phyloP scores from a whole-genome alignment of 768 basidiomycete genomes.

The Rhizopogon vulgaris region DNA sequence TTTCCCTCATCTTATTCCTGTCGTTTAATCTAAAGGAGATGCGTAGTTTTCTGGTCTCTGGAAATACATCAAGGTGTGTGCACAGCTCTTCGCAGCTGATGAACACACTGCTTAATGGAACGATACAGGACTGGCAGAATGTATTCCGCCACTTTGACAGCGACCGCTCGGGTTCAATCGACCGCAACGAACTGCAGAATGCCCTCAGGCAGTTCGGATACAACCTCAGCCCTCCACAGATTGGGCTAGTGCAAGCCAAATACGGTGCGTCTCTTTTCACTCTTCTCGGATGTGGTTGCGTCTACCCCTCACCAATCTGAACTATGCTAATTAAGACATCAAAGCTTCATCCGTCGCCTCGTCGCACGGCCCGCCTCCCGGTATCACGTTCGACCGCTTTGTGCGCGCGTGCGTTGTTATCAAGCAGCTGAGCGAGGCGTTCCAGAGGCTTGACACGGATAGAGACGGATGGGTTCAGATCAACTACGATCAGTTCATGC shows the following conservation, averaged over 20 bases:
- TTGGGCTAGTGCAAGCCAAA: conserved; percentile 68
- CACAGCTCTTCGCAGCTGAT: background rate
- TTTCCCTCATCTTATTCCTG: background rate
- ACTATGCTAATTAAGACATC: conserved; percentile 40
- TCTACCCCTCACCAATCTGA: conserved; percentile 23
- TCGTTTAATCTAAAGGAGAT: conserved; percentile 6
- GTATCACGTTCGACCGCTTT: conserved; percentile 83
- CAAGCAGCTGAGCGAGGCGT: conserved; percentile 71
- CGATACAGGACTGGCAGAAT: conserved; percentile 68
- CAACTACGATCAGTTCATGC: conserved; percentile 52
- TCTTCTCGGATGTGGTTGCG: background rate
- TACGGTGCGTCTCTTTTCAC: conserved; percentile 50
- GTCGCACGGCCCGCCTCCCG: conserved; percentile 33
- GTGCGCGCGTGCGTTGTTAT: conserved; percentile 80
- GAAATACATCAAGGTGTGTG: conserved; percentile 66
- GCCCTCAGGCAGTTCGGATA: conserved; percentile 79
- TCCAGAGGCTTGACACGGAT: conserved; percentile 60
- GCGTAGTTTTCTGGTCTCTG: conserved; percentile 67
- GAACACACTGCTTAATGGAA: background rate
- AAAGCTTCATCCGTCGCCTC: conserved; percentile 44
- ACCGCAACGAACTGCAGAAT: conserved; percentile 55
- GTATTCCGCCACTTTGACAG: conserved; percentile 80
- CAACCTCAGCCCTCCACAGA: conserved; percentile 60
- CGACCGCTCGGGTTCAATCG: conserved; percentile 80
- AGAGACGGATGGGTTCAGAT: conserved; percentile 48